Percentiles rank a stretch among this genome's conserved stretches.
Conservation (phyloP, 768 basidiomycete genomes). For the Suillus plorans region DNA sequence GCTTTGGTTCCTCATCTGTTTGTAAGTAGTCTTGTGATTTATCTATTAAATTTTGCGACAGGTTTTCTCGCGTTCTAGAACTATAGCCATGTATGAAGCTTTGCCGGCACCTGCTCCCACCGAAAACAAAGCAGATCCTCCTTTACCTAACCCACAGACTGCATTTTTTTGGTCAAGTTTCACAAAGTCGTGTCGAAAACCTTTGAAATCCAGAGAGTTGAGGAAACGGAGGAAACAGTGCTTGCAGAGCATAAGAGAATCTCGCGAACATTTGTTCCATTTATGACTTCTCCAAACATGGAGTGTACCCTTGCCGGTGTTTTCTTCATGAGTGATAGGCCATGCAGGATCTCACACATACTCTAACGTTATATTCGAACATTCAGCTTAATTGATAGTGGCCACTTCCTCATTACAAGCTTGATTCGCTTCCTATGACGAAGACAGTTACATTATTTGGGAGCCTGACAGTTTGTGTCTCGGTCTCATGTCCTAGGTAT, state of each 20-base stretch:
- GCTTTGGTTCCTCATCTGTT: constrained; percentile 71
- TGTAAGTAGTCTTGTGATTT: constrained; percentile 38
- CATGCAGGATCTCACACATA: constrained; percentile 87
- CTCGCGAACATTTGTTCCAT: constrained; percentile 64
- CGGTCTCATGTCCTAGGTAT: not conserved
- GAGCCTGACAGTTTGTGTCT: constrained; percentile 62
- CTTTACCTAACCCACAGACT: constrained; percentile 42
- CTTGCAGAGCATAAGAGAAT: constrained; percentile 70
- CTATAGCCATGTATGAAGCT: constrained; percentile 80
- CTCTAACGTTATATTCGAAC: constrained; percentile 81
- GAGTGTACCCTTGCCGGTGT: constrained; percentile 54
- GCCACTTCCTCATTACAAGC: constrained; percentile 77
- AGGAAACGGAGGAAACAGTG: constrained; percentile 63
- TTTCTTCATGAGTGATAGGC: constrained; percentile 89
- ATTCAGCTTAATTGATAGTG: constrained; percentile 76
- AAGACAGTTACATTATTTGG: constrained; percentile 76
- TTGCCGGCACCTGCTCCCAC: constrained; percentile 42
- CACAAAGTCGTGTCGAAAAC: constrained; percentile 60
- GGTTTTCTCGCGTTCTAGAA: constrained; percentile 81
- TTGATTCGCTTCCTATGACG: constrained; percentile 82
- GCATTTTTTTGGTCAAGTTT: constrained; percentile 57
- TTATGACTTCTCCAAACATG: constrained; percentile 51
- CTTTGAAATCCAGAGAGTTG: constrained; percentile 69
- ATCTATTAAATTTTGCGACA: constrained; percentile 28
- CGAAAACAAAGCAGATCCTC: constrained; percentile 26